Percentiles rank a stretch among this genome's conserved stretches.
Conservation (phyloP, 371 early-diverging fungal species). For the Lichtheimia ramosa region DNA sequence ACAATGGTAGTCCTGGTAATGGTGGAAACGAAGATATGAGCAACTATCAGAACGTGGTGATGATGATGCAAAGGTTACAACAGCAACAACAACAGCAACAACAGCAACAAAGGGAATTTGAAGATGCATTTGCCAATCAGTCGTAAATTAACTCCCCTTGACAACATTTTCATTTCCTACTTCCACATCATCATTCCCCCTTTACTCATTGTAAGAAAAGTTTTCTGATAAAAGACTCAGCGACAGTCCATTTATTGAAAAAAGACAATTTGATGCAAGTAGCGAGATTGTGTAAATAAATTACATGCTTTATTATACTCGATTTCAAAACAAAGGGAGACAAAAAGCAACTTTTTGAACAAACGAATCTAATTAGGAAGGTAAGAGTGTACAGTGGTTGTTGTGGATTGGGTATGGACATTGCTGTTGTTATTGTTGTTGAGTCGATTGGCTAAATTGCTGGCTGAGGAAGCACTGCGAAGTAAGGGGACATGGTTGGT, state of each 20-base stretch:
- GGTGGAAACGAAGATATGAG: constrained; percentile 14
- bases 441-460: constrained; percentile 16
- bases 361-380: neutral
- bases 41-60: constrained; percentile 33
- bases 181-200: neutral
- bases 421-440: neutral
- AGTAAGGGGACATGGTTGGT: constrained; percentile 9
- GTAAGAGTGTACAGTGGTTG: neutral
- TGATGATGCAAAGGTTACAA: constrained; percentile 44
- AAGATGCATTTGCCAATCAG: constrained; percentile 19
- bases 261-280: neutral
- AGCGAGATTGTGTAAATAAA: neutral
- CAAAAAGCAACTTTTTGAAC: neutral
- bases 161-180: neutral
- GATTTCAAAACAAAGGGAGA: neutral
- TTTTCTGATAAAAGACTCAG: neutral
- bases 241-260: neutral
- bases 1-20: constrained; percentile 4
- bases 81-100: constrained; percentile 26
- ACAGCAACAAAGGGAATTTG: constrained; percentile 24
- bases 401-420: neutral
- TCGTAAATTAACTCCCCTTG: constrained; percentile 2
- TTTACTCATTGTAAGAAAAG: neutral
- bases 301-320: neutral
- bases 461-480: constrained; percentile 14